A percentile compares a stretch with the other conserved stretches of the same genome.
These are phyloP conservation scores for Phyllosticta citrichinensis DNA, from an alignment of 2,329 filamentous ascomycete genomes.

Conservation along the genomic window DNA sequence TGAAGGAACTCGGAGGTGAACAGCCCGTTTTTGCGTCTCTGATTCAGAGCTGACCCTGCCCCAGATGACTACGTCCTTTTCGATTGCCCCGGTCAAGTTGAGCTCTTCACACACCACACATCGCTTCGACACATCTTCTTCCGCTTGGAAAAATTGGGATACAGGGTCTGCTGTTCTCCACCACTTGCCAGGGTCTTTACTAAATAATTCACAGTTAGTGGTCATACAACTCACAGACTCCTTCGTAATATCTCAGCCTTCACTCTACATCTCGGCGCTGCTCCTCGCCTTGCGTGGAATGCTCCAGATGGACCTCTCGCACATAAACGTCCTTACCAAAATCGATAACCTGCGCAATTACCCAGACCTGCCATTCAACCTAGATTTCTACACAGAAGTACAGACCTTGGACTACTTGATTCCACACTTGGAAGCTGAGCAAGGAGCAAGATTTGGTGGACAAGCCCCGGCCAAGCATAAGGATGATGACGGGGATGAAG, in stretches of 20 bases:
- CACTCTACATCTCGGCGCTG: constrained; percentile 87
- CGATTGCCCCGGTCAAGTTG: constrained; percentile 93
- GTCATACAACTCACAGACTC: constrained; percentile 90
- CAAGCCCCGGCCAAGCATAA: background rate
- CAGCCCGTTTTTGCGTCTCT: constrained; percentile 12
- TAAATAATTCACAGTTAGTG: constrained; percentile 58
- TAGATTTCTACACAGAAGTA: constrained; percentile 96
- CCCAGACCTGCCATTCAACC: constrained; percentile 80
- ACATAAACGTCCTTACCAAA: constrained; percentile 93
- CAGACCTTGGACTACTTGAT: constrained; percentile 82
- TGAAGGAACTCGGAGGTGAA: constrained; percentile 61
- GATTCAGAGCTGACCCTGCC: background rate
- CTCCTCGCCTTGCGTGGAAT: constrained; percentile 89
- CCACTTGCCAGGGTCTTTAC: constrained; percentile 2
- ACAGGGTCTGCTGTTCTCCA: constrained; percentile 56
- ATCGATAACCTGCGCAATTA: constrained; percentile 89
- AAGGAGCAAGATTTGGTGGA: constrained; percentile 18
- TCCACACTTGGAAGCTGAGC: constrained; percentile 70
- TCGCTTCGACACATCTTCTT: constrained; percentile 89
- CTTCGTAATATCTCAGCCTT: constrained; percentile 85
- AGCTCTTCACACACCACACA: constrained; percentile 91
- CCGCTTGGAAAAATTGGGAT: constrained; percentile 79
- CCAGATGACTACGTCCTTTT: constrained; percentile 85
- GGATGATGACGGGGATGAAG: constrained; percentile 4
- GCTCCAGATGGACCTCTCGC: constrained; percentile 95